Evolutionary conservation across 1,284 basidiomycete genomes (phyloP), one percentile per base, ranked within the genome.

Genomic region (Pterulicium gracile): DNA sequence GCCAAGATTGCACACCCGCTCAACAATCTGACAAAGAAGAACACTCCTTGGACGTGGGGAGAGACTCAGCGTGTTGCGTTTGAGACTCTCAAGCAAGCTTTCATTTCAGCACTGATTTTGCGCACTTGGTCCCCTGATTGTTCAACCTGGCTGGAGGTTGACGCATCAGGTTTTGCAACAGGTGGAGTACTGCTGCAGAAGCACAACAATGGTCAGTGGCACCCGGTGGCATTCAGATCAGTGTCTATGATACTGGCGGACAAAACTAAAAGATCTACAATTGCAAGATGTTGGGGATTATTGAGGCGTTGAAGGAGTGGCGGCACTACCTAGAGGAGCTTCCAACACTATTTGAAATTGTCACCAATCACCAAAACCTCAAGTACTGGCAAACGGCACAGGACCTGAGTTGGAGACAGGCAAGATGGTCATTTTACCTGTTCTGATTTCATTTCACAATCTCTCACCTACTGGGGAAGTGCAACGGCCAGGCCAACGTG

Each of bases 221-320:
- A 43, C 4, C 39, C 55, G 1, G 46, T 51, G n/a, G 55, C 54
- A 2, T 63, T 64, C 43, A 59, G 52, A 47, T 61, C 56, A 2
- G 58, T 53, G 2, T 63, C 63, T 44, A 54, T 65, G 39, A 59
- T 42, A 42, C 56, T 0, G 54, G 61, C 0, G 59, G 62, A 47
- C 58, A 63, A 17, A 66, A 64, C 18, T 67, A 67, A 60, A 64
- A 43, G n/a, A n/a, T n/a, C n/a, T n/a, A n/a, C n/a, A n/a, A n/a
- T n/a, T n/a, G n/a, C n/a, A n/a, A n/a, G n/a, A 32, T 60, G 27
- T 42, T 64, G 1, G 61, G 57, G 0, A 53, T 57, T 14, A 47
- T 61, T 0, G 50, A 56, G 43, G 45, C 58, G 1, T 48, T 65
- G 54, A 23, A 36, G 51, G 7, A 54, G 56, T 42, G 24, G 51